Evolutionary conservation across 176 grass and related monocot species (phyloP).

Genomic region (Aegilops longissima): DNA sequence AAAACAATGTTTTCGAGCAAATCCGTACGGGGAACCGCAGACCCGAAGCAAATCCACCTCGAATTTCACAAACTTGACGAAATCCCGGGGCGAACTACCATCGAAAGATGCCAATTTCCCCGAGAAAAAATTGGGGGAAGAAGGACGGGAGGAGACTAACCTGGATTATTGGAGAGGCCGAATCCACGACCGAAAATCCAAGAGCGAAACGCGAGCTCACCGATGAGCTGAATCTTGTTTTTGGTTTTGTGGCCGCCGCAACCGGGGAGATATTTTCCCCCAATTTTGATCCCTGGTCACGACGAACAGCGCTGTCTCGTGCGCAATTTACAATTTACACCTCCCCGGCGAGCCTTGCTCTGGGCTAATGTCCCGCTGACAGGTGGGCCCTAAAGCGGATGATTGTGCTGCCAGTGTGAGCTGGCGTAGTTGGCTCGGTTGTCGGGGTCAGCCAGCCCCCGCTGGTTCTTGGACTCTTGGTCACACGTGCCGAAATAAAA

Average conservation of each 20-base stretch:
- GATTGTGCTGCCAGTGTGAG: neutral
- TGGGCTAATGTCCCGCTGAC: neutral
- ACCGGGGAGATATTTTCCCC: neutral
- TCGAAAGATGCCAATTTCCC: neutral
- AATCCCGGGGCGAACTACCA: neutral
- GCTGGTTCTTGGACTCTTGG: neutral
- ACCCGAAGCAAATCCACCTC: neutral
- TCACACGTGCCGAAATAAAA: too few relatives aligned
- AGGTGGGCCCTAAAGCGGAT: neutral
- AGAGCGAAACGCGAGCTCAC: neutral
- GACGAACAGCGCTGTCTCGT: slow-evolving; percentile 16
- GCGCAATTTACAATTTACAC: neutral
- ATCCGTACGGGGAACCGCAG: neutral
- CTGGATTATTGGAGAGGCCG: slow-evolving; percentile 25
- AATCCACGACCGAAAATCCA: neutral
- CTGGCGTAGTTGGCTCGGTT: neutral
- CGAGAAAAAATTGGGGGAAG: neutral
- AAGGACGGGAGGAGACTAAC: slow-evolving; percentile 24
- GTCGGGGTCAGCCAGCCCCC: neutral
- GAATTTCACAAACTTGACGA: neutral
- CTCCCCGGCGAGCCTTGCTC: neutral
- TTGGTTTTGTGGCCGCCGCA: slow-evolving; percentile 28
- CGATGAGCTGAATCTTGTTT: neutral
- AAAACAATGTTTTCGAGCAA: neutral
- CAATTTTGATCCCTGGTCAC: slow-evolving; percentile 31